These are phyloP conservation scores for Neoscytalidium dimidiatum DNA, from an alignment of 2,329 filamentous ascomycete genomes.

Conservation along the genomic window DNA sequence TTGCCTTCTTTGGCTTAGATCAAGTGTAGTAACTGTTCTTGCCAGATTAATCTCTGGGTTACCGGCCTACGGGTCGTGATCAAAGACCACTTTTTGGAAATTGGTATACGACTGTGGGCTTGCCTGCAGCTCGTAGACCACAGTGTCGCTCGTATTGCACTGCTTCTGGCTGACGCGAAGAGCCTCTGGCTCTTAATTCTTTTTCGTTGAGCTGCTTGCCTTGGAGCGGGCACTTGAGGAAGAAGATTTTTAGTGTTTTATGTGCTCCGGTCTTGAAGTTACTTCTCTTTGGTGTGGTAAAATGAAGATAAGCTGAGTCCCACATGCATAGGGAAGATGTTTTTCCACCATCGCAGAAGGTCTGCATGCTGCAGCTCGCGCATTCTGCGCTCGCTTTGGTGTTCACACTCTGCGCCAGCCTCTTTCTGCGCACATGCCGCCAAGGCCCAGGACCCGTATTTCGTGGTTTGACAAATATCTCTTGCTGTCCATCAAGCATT, in stretches of 20 bases:
- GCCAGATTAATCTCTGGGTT: neutral
- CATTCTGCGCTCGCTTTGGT: neutral
- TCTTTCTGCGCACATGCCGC: too few relatives aligned
- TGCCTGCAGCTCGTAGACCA: neutral
- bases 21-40: slow-evolving; percentile 13
- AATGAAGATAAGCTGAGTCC: too few relatives aligned
- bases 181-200: too few relatives aligned
- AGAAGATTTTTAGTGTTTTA: neutral
- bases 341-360: too few relatives aligned
- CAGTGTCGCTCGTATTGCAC: neutral
- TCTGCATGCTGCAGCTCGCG: neutral
- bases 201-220: slow-evolving; percentile 27
- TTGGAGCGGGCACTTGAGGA: slow-evolving; percentile 25
- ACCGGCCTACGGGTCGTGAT: neutral
- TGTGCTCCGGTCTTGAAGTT: too few relatives aligned
- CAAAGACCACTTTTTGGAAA: neutral
- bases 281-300: too few relatives aligned
- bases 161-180: slow-evolving; percentile 71
- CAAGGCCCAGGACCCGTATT: too few relatives aligned
- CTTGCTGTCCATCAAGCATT: too few relatives aligned
- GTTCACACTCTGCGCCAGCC: neutral
- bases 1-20: slow-evolving; percentile 7
- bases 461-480: too few relatives aligned
- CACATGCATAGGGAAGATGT: too few relatives aligned
- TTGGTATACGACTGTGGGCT: neutral